Base-by-base conservation (phyloP, 108 stramenopile genomes). In the Seminavis robusta region DNA sequence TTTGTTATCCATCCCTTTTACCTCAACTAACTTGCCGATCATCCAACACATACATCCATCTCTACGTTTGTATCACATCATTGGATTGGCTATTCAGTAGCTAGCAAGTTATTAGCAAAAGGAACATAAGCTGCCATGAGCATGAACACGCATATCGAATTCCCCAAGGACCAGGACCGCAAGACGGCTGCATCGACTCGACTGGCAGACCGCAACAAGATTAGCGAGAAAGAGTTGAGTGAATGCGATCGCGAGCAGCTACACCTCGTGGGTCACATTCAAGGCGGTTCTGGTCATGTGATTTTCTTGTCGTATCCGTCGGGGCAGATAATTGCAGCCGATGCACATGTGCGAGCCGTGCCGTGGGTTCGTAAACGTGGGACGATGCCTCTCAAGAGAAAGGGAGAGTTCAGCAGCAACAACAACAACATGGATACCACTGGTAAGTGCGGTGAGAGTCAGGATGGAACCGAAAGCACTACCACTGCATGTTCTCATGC, bases 231-330 rank as follows among this genome's bases (percentile, higher is more conserved):
- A 21, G 58, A 59, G 23, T 26, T 59, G 31, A 47, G 19, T 20
- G 58, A 59, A 27, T 59, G 58, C 21, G 58, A 59, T 21, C 47
- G 58, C 5, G 58, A 59, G 31, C 11, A 46, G 4, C 27, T 59
- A 16, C 24, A 27, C 24, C 33, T 29, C 8, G 47, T 59, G 17
- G 58, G 46, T 7, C 32, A 49, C 30, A 33, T 59, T 20, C 58
- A 59, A 47, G 58, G 58, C 26, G 58, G 46, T 19, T 47, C 47
- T 15, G 58, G 58, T 20, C 58, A 59, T 47, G 33, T 59, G 27
- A 7, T 59, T 10, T 59, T 59, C 46, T 20, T 52, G 9, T 34
- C 25, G 33, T 34, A 52, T 25, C 61, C 61, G 19, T 50, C 33
- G 5, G 61, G 37, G 11, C 4, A 37, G 39, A 40, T 61, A 16